A percentile compares a stretch with the other conserved stretches of the same genome.
Evolutionary conservation across 495 filamentous ascomycete species (phyloP).

Genomic region (Bacidia gigantensis): DNA sequence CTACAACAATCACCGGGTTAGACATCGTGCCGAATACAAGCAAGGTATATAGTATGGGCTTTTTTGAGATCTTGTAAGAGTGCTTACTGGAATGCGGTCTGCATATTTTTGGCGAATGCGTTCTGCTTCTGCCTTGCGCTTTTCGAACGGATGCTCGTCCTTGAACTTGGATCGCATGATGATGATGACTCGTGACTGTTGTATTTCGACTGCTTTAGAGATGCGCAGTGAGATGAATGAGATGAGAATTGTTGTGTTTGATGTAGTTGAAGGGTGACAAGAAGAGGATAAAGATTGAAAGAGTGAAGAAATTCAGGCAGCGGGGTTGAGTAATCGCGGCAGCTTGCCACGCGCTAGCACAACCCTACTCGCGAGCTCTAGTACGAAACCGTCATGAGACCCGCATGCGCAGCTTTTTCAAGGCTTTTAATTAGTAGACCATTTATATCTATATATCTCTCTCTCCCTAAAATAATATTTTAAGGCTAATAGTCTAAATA

Average conservation of each 20-base stretch:
- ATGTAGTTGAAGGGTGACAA: not conserved
- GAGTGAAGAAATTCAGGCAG: not conserved
- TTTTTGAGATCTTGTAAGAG: constrained; percentile 2
- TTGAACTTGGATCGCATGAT: constrained; percentile 97
- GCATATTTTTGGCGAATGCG: constrained; percentile 98
- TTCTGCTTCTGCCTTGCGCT: constrained; percentile 96
- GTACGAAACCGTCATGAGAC: too few species aligned
- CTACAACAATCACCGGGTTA: constrained; percentile 29
- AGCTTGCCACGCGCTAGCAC: too few species aligned
- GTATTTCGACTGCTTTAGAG: constrained; percentile 19
- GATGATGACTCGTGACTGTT: constrained; percentile 24
- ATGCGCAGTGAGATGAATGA: too few species aligned
- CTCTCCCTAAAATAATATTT: too few species aligned
- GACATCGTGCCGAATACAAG: constrained; percentile 7
- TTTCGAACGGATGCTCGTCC: constrained; percentile 99
- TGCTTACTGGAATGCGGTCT: constrained; percentile 92
- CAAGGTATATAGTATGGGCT: constrained; percentile 1
- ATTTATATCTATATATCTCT: too few species aligned
- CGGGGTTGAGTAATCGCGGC: too few species aligned
- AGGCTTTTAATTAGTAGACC: too few species aligned
- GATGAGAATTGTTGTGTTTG: constrained; percentile 11
- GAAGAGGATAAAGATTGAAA: too few species aligned
- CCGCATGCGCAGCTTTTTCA: too few species aligned
- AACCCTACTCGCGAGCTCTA: too few species aligned
- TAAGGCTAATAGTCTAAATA: too few species aligned